Conservation (phyloP, 176 grass and related monocot species). For the Oropetium thomaeum region DNA sequence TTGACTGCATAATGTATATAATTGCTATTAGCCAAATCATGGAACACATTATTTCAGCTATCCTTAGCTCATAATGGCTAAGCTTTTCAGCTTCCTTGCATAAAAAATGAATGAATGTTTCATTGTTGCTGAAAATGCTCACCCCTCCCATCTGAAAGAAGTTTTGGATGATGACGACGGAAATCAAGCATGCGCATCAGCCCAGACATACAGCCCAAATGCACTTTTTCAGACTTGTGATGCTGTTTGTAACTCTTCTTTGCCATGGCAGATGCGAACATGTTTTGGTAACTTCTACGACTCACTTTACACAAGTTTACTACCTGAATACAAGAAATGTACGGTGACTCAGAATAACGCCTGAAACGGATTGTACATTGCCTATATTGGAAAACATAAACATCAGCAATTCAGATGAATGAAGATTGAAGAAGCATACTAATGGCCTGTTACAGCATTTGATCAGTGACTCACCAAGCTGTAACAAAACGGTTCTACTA, state of each 20-base stretch:
- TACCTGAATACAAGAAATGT: slow-evolving; percentile 28
- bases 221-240: slow-evolving; percentile 27
- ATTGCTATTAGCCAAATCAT: slow-evolving; percentile 21
- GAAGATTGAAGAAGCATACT: neutral
- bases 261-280: slow-evolving; percentile 53
- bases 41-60: slow-evolving; percentile 10
- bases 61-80: slow-evolving; percentile 1
- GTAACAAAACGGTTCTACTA: neutral
- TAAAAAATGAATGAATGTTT: slow-evolving; percentile 20
- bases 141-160: slow-evolving; percentile 75
- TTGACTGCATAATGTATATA: slow-evolving; percentile 43
- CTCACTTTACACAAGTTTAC: slow-evolving; percentile 19
- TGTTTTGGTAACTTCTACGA: slow-evolving; percentile 17
- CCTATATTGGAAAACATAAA: neutral
- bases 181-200: slow-evolving; percentile 86
- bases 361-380: neutral
- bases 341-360: slow-evolving; percentile 7
- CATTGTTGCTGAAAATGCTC: slow-evolving; percentile 23
- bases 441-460: neutral
- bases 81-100: neutral
- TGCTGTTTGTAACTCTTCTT: slow-evolving; percentile 47
- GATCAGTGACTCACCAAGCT: slow-evolving; percentile 14
- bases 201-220: slow-evolving; percentile 64
- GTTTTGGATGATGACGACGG: slow-evolving; percentile 58
- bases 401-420: neutral